Percentiles rank a stretch among this genome's conserved stretches.
These are phyloP conservation scores for Taphrina deformans DNA, from an alignment of 1,139 yeast genomes.

Conservation along the genomic window DNA sequence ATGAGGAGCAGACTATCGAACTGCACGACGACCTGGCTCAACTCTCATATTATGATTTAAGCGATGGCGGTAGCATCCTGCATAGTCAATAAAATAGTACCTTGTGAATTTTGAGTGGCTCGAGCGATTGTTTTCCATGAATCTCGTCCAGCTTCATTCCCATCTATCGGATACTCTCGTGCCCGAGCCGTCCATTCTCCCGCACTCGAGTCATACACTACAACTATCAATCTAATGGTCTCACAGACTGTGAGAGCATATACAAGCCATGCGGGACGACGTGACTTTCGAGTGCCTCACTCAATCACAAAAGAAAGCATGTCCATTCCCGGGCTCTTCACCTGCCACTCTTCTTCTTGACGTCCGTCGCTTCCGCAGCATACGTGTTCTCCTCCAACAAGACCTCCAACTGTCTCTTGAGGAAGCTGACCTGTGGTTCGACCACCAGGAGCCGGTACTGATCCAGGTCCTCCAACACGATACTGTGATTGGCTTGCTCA, in stretches of 20 bases:
- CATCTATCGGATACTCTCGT: too few species aligned
- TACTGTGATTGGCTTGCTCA: conserved; percentile 33
- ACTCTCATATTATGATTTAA: conserved; percentile 1
- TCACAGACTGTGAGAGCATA: too few species aligned
- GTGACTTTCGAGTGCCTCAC: too few species aligned
- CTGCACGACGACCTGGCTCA: conserved; percentile 8
- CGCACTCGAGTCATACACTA: too few species aligned
- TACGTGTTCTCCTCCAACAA: conserved; percentile 32
- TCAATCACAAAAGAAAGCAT: too few species aligned
- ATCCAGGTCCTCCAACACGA: conserved; percentile 32
- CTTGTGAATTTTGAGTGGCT: too few species aligned
- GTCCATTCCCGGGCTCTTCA: too few species aligned
- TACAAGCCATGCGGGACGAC: too few species aligned
- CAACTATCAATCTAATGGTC: too few species aligned
- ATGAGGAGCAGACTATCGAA: background rate
- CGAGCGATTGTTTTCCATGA: too few species aligned
- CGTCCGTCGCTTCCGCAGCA: conserved; percentile 14
- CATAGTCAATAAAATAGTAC: background rate
- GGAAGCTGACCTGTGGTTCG: conserved; percentile 18
- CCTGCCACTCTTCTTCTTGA: background rate
- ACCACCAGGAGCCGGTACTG: conserved; percentile 26
- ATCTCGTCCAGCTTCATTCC: too few species aligned
- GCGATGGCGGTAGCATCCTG: background rate
- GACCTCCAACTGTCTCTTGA: conserved; percentile 11
- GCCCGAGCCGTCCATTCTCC: too few species aligned